These are phyloP conservation scores for Funneliformis caledonium DNA, from an alignment of 371 early-diverging fungal genomes.

Conservation along the genomic window DNA sequence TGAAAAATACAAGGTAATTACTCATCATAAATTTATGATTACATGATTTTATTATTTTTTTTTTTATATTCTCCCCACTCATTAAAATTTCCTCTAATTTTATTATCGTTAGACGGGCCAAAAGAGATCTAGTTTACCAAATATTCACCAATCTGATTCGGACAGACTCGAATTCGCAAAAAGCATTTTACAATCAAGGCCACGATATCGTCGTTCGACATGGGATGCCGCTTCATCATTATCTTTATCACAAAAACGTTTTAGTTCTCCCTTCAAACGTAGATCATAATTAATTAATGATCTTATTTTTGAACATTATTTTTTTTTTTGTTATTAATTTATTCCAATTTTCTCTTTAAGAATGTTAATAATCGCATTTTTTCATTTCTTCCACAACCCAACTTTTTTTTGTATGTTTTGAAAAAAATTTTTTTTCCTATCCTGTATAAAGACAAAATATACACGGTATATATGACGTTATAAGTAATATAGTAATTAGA, in stretches of 20 bases:
- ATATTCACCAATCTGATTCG: neutral
- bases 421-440: too few relatives aligned
- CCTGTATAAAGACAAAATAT: neutral
- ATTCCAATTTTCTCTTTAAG: neutral
- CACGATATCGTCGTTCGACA: conserved; percentile 15
- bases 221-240: neutral
- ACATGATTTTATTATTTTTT: neutral
- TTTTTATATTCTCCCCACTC: too few relatives aligned
- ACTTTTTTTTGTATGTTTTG: neutral
- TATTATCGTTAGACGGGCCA: conserved; percentile 19
- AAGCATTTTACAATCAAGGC: conserved; percentile 25
- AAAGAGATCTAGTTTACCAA: conserved; percentile 32
- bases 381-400: neutral
- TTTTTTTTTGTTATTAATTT: too few relatives aligned
- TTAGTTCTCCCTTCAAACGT: neutral
- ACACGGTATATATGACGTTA: neutral
- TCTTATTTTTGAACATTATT: too few relatives aligned
- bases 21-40: neutral
- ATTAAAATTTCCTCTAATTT: neutral
- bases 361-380: neutral
- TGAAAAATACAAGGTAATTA: conserved; percentile 36
- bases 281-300: too few relatives aligned
- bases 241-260: neutral
- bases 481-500: neutral
- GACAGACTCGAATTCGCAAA: conserved; percentile 37